Percentiles rank a stretch among this genome's conserved stretches.
Conservation (phyloP, 31 red algal species). For the Odonthalia washingtoniensis region DNA sequence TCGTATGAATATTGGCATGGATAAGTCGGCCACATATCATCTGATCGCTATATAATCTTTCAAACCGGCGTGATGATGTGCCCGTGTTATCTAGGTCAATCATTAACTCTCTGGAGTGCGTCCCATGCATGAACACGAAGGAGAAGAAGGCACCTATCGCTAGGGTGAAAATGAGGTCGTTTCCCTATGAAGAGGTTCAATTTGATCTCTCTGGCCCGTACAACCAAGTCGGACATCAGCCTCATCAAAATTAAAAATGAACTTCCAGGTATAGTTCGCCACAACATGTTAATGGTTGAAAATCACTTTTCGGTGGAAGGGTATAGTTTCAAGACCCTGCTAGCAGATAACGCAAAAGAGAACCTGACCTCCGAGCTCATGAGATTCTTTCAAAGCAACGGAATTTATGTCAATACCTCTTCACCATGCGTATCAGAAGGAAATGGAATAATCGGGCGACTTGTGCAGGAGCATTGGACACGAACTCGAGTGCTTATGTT, state of each 20-base stretch:
- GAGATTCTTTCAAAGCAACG: neutral
- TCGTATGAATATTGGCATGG: neutral
- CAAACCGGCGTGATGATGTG: neutral
- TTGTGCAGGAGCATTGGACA: constrained; percentile 59
- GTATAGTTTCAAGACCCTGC: neutral
- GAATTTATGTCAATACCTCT: constrained; percentile 3
- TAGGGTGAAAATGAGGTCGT: neutral
- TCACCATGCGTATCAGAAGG: constrained; percentile 34
- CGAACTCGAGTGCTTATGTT: constrained; percentile 37
- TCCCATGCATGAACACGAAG: neutral
- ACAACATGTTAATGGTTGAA: neutral
- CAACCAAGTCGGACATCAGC: constrained; percentile 15
- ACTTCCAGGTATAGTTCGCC: neutral
- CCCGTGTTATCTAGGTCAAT: neutral
- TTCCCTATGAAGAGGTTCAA: neutral
- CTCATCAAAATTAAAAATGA: neutral
- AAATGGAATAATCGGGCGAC: constrained; percentile 36
- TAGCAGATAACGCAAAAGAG: neutral
- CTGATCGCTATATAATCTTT: neutral
- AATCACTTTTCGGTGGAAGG: neutral
- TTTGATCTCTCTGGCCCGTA: constrained; percentile 26
- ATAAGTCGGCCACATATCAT: neutral
- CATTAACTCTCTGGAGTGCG: neutral
- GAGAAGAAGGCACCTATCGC: neutral
- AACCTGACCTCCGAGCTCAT: neutral